Base-by-base conservation (phyloP, 352 stramenopile genomes). In the Phytophthora meadii region DNA sequence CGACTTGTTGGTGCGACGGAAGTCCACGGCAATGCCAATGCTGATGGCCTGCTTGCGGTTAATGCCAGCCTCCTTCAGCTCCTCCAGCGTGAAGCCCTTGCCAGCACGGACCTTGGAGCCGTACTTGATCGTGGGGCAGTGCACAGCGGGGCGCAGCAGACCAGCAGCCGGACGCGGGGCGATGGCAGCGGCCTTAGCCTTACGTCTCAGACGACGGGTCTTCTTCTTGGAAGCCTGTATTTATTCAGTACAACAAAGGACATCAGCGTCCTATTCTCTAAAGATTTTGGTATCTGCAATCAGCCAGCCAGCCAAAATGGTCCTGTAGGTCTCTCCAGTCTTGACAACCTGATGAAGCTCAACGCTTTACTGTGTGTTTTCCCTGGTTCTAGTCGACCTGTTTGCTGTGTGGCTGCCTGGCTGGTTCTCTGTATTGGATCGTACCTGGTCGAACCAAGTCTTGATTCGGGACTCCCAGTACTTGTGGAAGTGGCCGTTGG, bases 401-500 rank as follows among this genome's bases (percentile, higher is more conserved):
- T 53, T 22, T 5, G 34, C 22, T 55, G 32, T 24, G 59, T 73
- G 58, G 34, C 45, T 64, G 30, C 9, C 8, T 36, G 2, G 30
- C 54, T 56, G 24, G 5, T 11, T 45, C 2, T 32, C 8, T 56
- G 27, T 40, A 50, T 48, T 45, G 11, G 22, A 40, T 46, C 82
- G 69, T 90, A 96, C 90, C 89, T 98, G 92, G 87, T 97, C 83
- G 76, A 99, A 98, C 90, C 90, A 98, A 64, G 96, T 98, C 81
- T 98, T 98, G 61, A 99, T 98, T 82, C 95, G 92, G 79, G 93
- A 81, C 81, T 98, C 84, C 94, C 98, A 99, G 85, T 99, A 98
- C 92, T 99, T 99, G 87, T 99, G 93, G 93, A 99, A 99, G 85
- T 99, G 98, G 70, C 96, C 95, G 86, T 99, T 99, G 58, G 97